phyloP scores from a whole-genome alignment of 306 rosid genomes.

The Alnus rubra region DNA sequence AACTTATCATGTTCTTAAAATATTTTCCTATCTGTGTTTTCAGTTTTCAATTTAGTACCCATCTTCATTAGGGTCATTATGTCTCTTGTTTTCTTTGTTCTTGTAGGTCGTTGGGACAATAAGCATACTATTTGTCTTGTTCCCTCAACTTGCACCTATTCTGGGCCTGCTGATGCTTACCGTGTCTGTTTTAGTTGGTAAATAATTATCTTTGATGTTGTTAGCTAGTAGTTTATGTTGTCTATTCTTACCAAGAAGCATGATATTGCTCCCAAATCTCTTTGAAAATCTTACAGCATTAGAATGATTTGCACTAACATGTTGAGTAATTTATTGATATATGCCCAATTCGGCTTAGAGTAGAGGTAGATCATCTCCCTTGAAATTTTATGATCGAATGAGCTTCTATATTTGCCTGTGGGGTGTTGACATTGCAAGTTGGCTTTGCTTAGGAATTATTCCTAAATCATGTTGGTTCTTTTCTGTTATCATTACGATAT shows the following conservation, averaged over 20 bases:
- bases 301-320: background rate
- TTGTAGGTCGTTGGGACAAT: constrained; percentile 81
- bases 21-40: constrained; percentile 10
- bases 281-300: background rate
- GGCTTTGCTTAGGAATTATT: background rate
- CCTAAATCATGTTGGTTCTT: background rate
- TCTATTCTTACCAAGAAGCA: background rate
- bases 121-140: constrained; percentile 71
- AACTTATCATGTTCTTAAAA: constrained; percentile 13
- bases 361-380: constrained; percentile 5
- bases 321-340: background rate
- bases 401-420: background rate
- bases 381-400: background rate
- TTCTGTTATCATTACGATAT: background rate
- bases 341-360: background rate
- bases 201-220: constrained; percentile 18
- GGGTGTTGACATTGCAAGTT: constrained; percentile 3
- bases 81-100: constrained; percentile 35
- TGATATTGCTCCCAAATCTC: background rate
- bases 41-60: constrained; percentile 30
- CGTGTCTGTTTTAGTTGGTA: constrained; percentile 85
- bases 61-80: constrained; percentile 15
- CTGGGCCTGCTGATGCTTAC: constrained; percentile 69
- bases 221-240: constrained; percentile 9
- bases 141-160: constrained; percentile 95